Evolutionary conservation across 1,284 basidiomycete species (phyloP).

Genomic region (Agroathelia rolfsii): DNA sequence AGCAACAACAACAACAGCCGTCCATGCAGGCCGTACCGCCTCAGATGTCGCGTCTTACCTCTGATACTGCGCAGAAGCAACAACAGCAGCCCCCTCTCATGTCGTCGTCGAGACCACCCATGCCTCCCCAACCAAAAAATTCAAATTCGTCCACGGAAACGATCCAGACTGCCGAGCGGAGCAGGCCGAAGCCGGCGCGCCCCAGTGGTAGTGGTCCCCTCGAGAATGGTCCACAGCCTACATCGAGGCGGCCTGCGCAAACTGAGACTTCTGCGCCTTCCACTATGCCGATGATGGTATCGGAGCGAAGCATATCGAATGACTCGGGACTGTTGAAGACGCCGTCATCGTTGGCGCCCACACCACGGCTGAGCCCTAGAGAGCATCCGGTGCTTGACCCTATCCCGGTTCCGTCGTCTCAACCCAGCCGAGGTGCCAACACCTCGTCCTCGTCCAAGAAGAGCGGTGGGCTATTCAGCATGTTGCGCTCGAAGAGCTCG

Average conservation of each 20-base stretch:
- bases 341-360: conserved; percentile 42
- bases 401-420: not conserved
- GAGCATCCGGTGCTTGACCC: not conserved
- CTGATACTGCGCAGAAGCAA: too few species aligned
- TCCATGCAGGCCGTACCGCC: too few species aligned
- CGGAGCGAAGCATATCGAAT: conserved; percentile 15
- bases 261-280: conserved; percentile 12
- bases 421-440: conserved; percentile 20
- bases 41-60: too few species aligned
- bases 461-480: conserved; percentile 23
- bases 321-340: conserved; percentile 39
- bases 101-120: too few species aligned
- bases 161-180: conserved; percentile 18
- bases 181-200: conserved; percentile 10
- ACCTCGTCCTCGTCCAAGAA: conserved; percentile 19
- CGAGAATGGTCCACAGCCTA: conserved; percentile 16
- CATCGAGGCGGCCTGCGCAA: conserved; percentile 11
- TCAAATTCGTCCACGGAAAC: conserved; percentile 18
- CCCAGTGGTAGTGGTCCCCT: conserved; percentile 11
- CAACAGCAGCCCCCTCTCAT: too few species aligned
- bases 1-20: too few species aligned
- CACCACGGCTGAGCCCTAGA: conserved; percentile 27
- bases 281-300: not conserved
- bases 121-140: conserved; percentile 15
- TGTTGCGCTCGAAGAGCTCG: conserved; percentile 28